Evolutionary conservation across 352 stramenopile species (phyloP), one percentile per base, ranked within the genome.

Genomic region (Phytopythium vexans): DNA sequence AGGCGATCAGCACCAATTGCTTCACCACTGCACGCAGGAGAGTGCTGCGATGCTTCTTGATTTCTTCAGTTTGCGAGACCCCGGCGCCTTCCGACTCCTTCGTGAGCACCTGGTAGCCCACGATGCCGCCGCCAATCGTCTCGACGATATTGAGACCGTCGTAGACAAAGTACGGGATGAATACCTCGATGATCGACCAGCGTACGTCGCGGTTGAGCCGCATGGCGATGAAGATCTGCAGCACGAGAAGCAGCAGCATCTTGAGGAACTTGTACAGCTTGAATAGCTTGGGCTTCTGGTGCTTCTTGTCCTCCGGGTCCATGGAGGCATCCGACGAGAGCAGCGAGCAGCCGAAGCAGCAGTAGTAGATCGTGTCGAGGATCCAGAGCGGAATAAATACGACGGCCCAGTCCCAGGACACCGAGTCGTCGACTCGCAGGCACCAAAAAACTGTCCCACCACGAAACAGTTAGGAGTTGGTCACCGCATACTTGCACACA

Each of bases 251-350:
- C 35, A 91, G 56, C 39, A 91, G 65, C 50, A 72, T 72, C 68
- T 92, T 94, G 59, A 90, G 68, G 54, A 94, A 88, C 61, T 79
- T 70, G 61, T 88, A 91, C n/a, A 90, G 52, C 65, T 88, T 89
- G 72, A 70, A 79, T 0, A 94, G 60, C 32, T 43, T 44, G 10
- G 79, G 64, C 9, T 70, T 82, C 40, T 78, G 44, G 11, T 71
- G 50, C 33, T 77, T 55, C 46, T 78, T 74, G 32, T 88, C 72
- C 42, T 93, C 83, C 11, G 77, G 74, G 48, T 91, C 72, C 66
- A 77, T 65, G 33, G 52, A 54, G 1, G 63, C 43, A 63, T 79
- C 70, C 37, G 70, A 74, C 8, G 67, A 80, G 7, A 80, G 47
- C 49, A 72, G 75, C 46, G 74, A 62, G 63, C 77, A 88, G 55